Percentiles rank a stretch among this genome's conserved stretches.
phyloP scores from a whole-genome alignment of 192 early-diverging fungal genomes.

The Backusella tarrabulga region DNA sequence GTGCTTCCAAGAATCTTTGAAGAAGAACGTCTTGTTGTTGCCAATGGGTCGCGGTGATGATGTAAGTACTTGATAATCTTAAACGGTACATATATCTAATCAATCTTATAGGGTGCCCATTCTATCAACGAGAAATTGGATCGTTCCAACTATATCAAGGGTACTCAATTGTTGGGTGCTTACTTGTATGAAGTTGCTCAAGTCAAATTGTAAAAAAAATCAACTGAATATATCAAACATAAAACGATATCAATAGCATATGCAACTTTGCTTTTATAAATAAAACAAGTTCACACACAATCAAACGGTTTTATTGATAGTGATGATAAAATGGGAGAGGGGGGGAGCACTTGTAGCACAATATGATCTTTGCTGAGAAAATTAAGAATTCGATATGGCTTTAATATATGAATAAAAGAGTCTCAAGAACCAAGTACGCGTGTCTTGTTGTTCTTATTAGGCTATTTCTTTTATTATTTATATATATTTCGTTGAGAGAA shows the following conservation, averaged over 20 bases:
- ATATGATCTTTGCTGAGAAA: background rate
- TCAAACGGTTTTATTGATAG: background rate
- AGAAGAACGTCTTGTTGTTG: conserved; percentile 88
- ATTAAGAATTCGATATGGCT: background rate
- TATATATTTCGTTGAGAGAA: background rate
- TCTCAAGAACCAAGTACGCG: background rate
- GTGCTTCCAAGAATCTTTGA: conserved; percentile 94
- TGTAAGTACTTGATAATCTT: conserved; percentile 29
- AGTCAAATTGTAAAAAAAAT: conserved; percentile 1
- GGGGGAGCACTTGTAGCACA: background rate
- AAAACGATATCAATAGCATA: background rate
- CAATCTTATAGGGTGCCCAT: conserved; percentile 76
- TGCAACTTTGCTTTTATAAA: background rate
- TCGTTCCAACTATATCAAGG: conserved; percentile 88
- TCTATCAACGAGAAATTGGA: conserved; percentile 98
- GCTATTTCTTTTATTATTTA: background rate
- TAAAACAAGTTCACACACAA: background rate
- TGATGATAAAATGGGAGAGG: background rate
- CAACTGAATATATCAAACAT: background rate
- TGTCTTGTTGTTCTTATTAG: background rate
- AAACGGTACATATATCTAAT: background rate
- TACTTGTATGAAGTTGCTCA: conserved; percentile 88
- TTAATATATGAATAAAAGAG: background rate
- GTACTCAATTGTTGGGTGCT: conserved; percentile 90
- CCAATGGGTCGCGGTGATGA: conserved; percentile 95